Evolutionary conservation across 1,284 basidiomycete genomes (phyloP).

Genomic region (Ganoderma multipileum): DNA sequence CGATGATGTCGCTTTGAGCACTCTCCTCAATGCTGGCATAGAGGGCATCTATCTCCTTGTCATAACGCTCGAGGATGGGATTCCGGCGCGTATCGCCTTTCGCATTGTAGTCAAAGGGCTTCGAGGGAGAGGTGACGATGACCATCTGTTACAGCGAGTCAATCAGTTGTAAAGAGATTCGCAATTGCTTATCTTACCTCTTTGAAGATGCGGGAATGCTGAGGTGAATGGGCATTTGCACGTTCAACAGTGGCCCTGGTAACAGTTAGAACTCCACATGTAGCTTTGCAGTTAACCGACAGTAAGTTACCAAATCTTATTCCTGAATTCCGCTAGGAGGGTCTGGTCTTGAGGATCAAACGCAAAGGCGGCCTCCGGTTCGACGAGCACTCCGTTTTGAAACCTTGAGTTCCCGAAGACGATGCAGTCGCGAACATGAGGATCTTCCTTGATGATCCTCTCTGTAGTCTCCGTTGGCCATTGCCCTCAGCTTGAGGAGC

Average conservation of each 20-base stretch:
- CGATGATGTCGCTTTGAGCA: conserved; percentile 27
- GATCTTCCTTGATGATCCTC: conserved; percentile 38
- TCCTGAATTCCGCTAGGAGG: conserved; percentile 36
- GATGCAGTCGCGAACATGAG: conserved; percentile 38
- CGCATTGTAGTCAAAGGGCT: conserved; percentile 41
- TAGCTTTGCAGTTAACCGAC: conserved; percentile 1
- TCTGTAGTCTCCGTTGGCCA: conserved; percentile 29
- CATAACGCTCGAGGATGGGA: conserved; percentile 35
- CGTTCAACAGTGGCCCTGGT: conserved; percentile 42
- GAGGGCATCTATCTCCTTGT: conserved; percentile 37
- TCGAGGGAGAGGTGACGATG: conserved; percentile 36
- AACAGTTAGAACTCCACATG: not conserved
- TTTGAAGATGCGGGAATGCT: conserved; percentile 46
- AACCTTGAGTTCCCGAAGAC: conserved; percentile 49
- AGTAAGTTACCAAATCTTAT: conserved; percentile 44
- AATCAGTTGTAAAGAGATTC: not conserved
- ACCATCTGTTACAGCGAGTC: conserved; percentile 36
- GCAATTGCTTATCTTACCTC: conserved; percentile 32
- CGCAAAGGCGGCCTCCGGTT: conserved; percentile 35
- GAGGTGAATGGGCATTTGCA: conserved; percentile 41
- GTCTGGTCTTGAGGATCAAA: conserved; percentile 37
- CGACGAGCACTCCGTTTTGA: conserved; percentile 46
- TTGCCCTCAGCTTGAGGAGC: not conserved
- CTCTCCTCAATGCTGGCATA: conserved; percentile 35
- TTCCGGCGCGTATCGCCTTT: conserved; percentile 38